A percentile compares a stretch with the other conserved stretches of the same genome.
Evolutionary conservation across 2,329 filamentous ascomycete genomes (phyloP).

Genomic region (Chaetoscypha palmicola): DNA sequence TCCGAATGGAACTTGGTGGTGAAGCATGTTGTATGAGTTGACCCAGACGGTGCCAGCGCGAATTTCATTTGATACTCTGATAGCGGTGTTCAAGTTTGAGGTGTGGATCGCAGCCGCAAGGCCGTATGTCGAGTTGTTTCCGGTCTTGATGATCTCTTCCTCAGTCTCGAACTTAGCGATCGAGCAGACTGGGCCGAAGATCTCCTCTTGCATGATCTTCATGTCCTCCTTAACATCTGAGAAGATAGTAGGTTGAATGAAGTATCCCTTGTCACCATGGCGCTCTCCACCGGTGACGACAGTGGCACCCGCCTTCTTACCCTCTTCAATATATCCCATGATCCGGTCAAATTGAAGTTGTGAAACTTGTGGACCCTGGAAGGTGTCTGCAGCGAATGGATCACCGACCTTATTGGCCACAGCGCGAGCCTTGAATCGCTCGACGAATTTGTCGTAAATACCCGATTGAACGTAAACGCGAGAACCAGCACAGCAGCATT

Average conservation of each 20-base stretch:
- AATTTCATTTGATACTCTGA: constrained; percentile 57
- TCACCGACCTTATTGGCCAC: constrained; percentile 59
- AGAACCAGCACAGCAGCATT: constrained; percentile 51
- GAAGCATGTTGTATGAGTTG: constrained; percentile 57
- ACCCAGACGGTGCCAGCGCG: constrained; percentile 45
- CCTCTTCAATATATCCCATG: constrained; percentile 58
- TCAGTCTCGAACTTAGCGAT: constrained; percentile 65
- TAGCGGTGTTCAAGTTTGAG: constrained; percentile 59
- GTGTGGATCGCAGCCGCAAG: constrained; percentile 65
- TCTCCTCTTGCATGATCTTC: constrained; percentile 70
- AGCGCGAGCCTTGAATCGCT: constrained; percentile 58
- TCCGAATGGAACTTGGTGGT: constrained; percentile 60
- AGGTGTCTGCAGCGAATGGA: constrained; percentile 57
- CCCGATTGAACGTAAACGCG: constrained; percentile 63
- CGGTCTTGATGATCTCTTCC: constrained; percentile 57
- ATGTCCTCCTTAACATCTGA: constrained; percentile 62
- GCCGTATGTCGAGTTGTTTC: constrained; percentile 59
- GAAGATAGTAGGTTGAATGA: constrained; percentile 70
- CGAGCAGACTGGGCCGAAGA: constrained; percentile 66
- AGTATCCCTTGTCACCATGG: constrained; percentile 60
- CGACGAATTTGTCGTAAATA: constrained; percentile 64
- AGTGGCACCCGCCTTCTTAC: constrained; percentile 58
- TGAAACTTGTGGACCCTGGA: constrained; percentile 66
- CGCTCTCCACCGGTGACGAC: constrained; percentile 59
- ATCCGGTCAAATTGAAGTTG: constrained; percentile 64